Conservation (phyloP, 164 flowering plant species). For the Euptelea pleiosperma region DNA sequence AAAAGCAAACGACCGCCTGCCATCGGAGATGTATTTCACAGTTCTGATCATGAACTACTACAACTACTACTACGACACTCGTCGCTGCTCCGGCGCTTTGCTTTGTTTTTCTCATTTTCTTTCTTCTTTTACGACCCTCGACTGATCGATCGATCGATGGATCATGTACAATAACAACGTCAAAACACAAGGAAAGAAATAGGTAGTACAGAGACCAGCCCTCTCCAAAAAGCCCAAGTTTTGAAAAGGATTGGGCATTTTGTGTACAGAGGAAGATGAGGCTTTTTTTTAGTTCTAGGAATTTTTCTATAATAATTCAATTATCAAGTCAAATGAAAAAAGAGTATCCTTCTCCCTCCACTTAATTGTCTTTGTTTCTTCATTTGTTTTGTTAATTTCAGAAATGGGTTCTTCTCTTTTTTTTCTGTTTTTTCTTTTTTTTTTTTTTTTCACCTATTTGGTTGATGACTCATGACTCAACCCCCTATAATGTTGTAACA, state of each 20-base stretch:
- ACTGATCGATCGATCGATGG: background rate
- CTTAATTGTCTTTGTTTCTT: conserved; percentile 1
- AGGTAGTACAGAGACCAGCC: conserved; percentile 39
- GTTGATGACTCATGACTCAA: no score
- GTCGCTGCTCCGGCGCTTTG: background rate
- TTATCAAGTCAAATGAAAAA: conserved; percentile 22
- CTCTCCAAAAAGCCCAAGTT: conserved; percentile 50
- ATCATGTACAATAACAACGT: conserved; percentile 17
- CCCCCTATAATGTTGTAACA: no score
- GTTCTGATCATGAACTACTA: conserved; percentile 13
- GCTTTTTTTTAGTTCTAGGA: conserved; percentile 30
- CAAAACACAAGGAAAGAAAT: conserved; percentile 8
- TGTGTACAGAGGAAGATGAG: conserved; percentile 56
- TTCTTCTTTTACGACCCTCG: background rate
- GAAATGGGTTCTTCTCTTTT: conserved; percentile 6
- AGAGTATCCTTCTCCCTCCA: background rate
- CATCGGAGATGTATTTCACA: conserved; percentile 75
- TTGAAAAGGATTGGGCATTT: conserved; percentile 27
- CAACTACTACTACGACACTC: background rate
- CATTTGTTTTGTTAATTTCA: background rate
- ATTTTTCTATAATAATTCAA: conserved; percentile 16
- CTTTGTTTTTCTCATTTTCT: conserved; percentile 7
- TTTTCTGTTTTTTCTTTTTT: no score
- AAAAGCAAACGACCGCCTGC: conserved; percentile 35
- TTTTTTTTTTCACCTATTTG: no score